phyloP scores from a whole-genome alignment of 2,329 filamentous ascomycete genomes.

The Pseudopithomyces maydicus region DNA sequence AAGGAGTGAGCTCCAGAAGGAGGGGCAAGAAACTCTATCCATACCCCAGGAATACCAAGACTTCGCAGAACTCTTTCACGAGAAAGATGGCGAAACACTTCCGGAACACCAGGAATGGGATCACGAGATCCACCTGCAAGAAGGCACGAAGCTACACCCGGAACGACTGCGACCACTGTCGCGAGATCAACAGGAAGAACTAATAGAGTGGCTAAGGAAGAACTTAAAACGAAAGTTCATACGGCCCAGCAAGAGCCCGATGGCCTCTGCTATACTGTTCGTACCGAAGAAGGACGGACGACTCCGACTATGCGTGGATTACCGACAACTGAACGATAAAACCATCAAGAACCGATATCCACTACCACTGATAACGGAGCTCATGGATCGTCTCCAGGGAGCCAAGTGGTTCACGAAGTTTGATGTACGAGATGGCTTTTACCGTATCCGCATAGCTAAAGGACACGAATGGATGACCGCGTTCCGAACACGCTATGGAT shows the following conservation, averaged over 20 bases:
- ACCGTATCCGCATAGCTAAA: too few relatives aligned
- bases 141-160: background rate
- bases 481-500: background rate
- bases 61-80: background rate
- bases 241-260: background rate
- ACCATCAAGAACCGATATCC: background rate
- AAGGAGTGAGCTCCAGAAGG: background rate
- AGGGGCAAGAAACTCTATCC: background rate
- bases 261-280: background rate
- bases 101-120: background rate
- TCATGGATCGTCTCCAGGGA: background rate
- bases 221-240: background rate
- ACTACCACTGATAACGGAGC: background rate
- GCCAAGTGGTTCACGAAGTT: background rate
- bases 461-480: background rate
- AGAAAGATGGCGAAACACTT: background rate
- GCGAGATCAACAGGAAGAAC: background rate
- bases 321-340: background rate
- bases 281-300: background rate
- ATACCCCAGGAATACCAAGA: background rate
- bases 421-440: background rate
- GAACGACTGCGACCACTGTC: background rate
- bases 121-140: background rate
- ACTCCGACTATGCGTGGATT: background rate
- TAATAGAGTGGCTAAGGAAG: background rate